A percentile compares a stretch with the other conserved stretches of the same genome.
These are phyloP conservation scores for Aspergillus sp. DNA, from an alignment of 2,329 filamentous ascomycete species.

Conservation along the genomic window DNA sequence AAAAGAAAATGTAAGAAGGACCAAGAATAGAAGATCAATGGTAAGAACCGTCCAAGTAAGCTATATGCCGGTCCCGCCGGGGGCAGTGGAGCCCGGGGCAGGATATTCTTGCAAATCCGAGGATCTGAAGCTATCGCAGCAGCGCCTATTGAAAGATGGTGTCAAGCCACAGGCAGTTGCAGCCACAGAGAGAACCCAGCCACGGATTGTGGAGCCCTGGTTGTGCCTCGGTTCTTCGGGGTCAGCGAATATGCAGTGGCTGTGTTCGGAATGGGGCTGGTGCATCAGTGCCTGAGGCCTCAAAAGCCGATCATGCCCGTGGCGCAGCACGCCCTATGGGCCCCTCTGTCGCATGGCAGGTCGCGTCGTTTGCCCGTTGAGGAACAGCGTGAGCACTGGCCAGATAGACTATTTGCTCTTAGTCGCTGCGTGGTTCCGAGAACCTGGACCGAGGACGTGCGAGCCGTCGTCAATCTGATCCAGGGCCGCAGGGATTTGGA, in stretches of 20 bases:
- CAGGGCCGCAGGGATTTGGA: slow-evolving; percentile 9
- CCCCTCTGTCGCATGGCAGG: background rate
- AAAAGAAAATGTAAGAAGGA: slow-evolving; percentile 3
- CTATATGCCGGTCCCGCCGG: slow-evolving; percentile 17
- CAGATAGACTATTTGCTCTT: slow-evolving; percentile 8
- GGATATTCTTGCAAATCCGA: slow-evolving; percentile 9
- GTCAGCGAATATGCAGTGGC: slow-evolving; percentile 15
- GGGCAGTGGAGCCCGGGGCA: slow-evolving; percentile 10
- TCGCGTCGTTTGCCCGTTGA: slow-evolving; percentile 1
- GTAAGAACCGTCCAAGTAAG: slow-evolving; percentile 11
- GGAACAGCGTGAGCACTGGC: background rate
- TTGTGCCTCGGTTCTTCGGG: slow-evolving; percentile 3
- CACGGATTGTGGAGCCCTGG: slow-evolving; percentile 9
- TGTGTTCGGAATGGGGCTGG: slow-evolving; percentile 11
- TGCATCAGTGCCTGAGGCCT: slow-evolving; percentile 1
- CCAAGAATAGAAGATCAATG: slow-evolving; percentile 14
- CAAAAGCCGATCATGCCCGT: background rate
- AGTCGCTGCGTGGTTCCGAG: slow-evolving; percentile 2
- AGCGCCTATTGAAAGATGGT: slow-evolving; percentile 13
- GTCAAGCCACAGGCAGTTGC: slow-evolving; percentile 20
- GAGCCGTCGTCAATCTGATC: background rate
- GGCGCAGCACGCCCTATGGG: too few relatives aligned
- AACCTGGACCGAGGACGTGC: slow-evolving; percentile 8
- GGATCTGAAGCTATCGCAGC: slow-evolving; percentile 16
- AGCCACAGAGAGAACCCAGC: slow-evolving; percentile 20